Base-by-base conservation (phyloP, 768 basidiomycete species). In the Amanita thiersii region DNA sequence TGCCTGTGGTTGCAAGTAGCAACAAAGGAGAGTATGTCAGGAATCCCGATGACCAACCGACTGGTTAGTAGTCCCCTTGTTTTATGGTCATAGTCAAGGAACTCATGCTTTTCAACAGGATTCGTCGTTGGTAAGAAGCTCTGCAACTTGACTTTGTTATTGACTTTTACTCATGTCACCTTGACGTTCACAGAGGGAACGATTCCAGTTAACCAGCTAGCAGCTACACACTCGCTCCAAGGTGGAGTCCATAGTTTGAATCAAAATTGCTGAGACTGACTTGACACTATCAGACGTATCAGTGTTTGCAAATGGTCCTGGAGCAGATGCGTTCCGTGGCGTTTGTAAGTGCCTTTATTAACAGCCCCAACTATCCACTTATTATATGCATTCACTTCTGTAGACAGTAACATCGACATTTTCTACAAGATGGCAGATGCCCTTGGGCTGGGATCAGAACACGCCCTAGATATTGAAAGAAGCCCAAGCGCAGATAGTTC, bases 351-450 rank as follows among this genome's bases (percentile, higher is more conserved):
- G 20, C 19, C 10, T 23, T 14, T 30, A 9, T 9, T 14, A 30
- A 30, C 14, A 14, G 9, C 29, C 29, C 29, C 9, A 9, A 9
- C 9, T 9, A 30, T 30, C 9, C 14, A 14, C 29, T 14, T 30
- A 30, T 9, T 34, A n/a, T n/a, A n/a, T n/a, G n/a, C n/a, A n/a
- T n/a, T n/a, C n/a, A n/a, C n/a, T n/a, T n/a, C n/a, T 37, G 20
- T 40, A 70, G 66, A 68, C 52, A 68, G 64, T 53, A 66, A 61
- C 55, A 59, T 67, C 44, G 67, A 70, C 42, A 59, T 64, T 29
- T 65, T 65, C 50, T 65, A 62, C 56, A 65, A 64, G 49, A 55
- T 64, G 29, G 64, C 63, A 5, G 64, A 63, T 46, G 61, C 62
- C 3, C 51, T 65, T 30, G 64, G 46, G 3, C 40, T 61, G 28